These are phyloP conservation scores for Psophocarpus tetragonolobus DNA, from an alignment of 306 rosid species.

Conservation along the genomic window DNA sequence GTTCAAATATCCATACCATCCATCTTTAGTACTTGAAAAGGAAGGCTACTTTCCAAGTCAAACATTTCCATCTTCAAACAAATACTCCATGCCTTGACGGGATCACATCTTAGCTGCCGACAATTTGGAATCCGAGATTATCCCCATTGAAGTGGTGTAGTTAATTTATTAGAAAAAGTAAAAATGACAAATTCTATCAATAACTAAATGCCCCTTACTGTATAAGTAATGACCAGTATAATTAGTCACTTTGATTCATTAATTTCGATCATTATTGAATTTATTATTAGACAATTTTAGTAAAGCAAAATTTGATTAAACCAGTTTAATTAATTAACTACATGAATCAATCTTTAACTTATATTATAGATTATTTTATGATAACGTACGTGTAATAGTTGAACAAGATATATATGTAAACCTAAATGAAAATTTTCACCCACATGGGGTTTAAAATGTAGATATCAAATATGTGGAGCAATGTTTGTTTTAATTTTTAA, in stretches of 20 bases:
- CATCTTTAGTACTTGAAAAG: background rate
- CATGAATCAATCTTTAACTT: background rate
- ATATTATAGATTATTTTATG: background rate
- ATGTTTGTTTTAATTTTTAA: background rate
- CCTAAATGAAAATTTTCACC: background rate
- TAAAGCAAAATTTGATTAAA: background rate
- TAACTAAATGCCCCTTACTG: background rate
- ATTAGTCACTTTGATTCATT: background rate
- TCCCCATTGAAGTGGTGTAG: background rate
- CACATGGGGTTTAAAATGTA: background rate
- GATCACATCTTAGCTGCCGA: conserved; percentile 11
- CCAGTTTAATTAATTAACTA: background rate
- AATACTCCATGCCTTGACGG: background rate
- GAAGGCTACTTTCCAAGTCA: conserved; percentile 5
- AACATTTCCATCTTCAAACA: background rate
- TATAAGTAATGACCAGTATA: background rate
- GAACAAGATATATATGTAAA: background rate
- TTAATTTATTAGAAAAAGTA: no score
- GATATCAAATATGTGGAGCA: background rate
- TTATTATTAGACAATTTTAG: background rate
- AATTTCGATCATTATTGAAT: background rate
- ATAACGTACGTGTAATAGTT: background rate
- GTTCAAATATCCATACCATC: background rate
- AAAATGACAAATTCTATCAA: background rate
- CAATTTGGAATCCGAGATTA: conserved; percentile 17